Evolutionary conservation across 2,329 filamentous ascomycete genomes (phyloP).

Genomic region (Aspergillus chevalieri): DNA sequence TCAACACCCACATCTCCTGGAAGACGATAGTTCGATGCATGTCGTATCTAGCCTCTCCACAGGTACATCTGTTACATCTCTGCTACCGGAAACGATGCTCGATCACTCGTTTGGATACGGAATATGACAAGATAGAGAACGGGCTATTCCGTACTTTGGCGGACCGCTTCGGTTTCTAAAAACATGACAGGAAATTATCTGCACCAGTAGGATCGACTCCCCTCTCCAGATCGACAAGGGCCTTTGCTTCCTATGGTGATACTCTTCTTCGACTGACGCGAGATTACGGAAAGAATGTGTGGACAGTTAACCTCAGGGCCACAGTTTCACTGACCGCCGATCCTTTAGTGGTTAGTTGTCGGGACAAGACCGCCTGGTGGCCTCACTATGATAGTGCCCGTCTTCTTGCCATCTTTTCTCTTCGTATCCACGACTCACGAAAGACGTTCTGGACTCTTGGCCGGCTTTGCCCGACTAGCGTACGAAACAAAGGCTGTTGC

Average conservation of each 20-base stretch:
- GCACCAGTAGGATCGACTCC: constrained; percentile 12
- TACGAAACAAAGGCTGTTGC: neutral
- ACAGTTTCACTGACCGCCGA: neutral
- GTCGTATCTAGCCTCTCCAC: constrained; percentile 4
- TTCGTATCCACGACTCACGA: neutral
- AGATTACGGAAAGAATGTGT: neutral
- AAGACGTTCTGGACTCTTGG: neutral
- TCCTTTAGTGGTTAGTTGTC: neutral
- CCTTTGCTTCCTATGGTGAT: constrained; percentile 2
- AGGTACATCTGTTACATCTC: neutral
- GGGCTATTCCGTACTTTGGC: neutral
- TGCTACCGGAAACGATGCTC: neutral
- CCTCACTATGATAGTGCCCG: neutral
- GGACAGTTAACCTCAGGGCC: neutral
- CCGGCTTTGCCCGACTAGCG: neutral
- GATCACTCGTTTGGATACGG: neutral
- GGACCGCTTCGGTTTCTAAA: neutral
- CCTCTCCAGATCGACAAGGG: constrained; percentile 3
- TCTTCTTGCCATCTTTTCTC: neutral
- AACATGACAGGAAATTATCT: neutral
- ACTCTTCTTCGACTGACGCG: neutral
- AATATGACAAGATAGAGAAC: neutral
- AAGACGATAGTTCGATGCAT: constrained; percentile 2
- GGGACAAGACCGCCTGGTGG: neutral
- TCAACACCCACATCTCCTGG: neutral